Evolutionary conservation across 139 green algal genomes (phyloP).

Genomic region (Tetraselmis striata): DNA sequence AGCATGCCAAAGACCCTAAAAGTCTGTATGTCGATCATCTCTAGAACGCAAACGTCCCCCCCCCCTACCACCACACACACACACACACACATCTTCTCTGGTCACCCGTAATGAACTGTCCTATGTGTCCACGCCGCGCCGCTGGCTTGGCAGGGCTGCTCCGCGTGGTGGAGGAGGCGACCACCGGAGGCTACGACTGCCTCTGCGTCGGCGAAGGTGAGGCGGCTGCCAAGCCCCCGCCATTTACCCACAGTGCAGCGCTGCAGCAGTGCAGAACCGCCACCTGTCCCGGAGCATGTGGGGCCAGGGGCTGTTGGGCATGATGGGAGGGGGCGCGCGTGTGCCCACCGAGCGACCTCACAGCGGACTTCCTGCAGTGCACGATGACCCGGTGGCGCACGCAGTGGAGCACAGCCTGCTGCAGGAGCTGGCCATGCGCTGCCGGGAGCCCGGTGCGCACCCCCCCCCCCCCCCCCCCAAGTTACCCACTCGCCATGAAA

Average conservation of each 20-base stretch:
- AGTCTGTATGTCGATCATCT: not conserved
- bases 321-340: too few relatives aligned
- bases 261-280: too few relatives aligned
- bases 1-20: not conserved
- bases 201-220: not conserved
- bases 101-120: too few relatives aligned
- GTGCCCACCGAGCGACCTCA: not conserved
- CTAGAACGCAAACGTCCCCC: not conserved
- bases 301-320: too few relatives aligned
- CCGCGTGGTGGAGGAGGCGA: not conserved
- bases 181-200: not conserved
- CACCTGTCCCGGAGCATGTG: too few relatives aligned
- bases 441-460: not conserved
- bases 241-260: too few relatives aligned
- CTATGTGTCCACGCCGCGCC: not conserved
- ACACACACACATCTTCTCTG: too few relatives aligned
- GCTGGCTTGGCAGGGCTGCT: too few relatives aligned
- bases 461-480: too few relatives aligned
- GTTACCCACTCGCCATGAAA: too few relatives aligned
- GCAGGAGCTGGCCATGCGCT: not conserved
- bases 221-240: not conserved
- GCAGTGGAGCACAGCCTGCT: not conserved
- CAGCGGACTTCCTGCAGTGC: not conserved
- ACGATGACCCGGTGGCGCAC: not conserved
- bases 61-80: too few relatives aligned